Conservation (phyloP, 116 monocot species). For the Zostera marina region DNA sequence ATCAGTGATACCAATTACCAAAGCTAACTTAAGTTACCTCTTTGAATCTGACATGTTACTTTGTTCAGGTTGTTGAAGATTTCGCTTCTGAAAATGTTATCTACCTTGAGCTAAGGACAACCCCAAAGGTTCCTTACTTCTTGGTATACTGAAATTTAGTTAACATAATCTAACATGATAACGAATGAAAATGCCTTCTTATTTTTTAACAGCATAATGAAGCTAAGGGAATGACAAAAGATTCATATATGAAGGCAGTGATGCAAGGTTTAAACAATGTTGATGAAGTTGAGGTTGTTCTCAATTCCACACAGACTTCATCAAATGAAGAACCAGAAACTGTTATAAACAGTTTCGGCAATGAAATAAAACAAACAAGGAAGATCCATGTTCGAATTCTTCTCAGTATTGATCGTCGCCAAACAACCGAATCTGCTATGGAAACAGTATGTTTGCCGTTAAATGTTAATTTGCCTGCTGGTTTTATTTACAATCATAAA, state of each 20-base stretch:
- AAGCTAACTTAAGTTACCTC: neutral
- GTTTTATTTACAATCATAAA: neutral
- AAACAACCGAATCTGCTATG: constrained; percentile 69
- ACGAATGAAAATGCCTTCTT: no score
- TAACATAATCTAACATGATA: neutral
- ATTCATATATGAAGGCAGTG: constrained; percentile 83
- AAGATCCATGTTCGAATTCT: constrained; percentile 69
- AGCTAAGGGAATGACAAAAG: constrained; percentile 89
- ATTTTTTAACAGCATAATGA: constrained; percentile 43
- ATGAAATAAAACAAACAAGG: constrained; percentile 19
- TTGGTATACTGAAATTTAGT: neutral
- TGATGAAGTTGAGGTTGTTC: constrained; percentile 48
- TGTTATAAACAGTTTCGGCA: constrained; percentile 4
- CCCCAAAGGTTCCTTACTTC: constrained; percentile 89
- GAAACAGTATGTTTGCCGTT: constrained; percentile 51
- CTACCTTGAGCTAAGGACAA: constrained; percentile 89
- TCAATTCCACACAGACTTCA: constrained; percentile 8
- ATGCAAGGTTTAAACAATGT: constrained; percentile 62
- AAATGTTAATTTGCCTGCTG: neutral
- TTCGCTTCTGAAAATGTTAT: constrained; percentile 94
- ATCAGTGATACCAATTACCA: neutral
- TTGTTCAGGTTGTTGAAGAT: constrained; percentile 67
- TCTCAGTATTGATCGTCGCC: constrained; percentile 86
- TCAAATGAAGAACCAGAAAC: constrained; percentile 6
- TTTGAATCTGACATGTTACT: neutral